Percentiles rank a stretch among this genome's conserved stretches.
phyloP scores from a whole-genome alignment of 108 stramenopile species.

The Stephanodiscus triporus region DNA sequence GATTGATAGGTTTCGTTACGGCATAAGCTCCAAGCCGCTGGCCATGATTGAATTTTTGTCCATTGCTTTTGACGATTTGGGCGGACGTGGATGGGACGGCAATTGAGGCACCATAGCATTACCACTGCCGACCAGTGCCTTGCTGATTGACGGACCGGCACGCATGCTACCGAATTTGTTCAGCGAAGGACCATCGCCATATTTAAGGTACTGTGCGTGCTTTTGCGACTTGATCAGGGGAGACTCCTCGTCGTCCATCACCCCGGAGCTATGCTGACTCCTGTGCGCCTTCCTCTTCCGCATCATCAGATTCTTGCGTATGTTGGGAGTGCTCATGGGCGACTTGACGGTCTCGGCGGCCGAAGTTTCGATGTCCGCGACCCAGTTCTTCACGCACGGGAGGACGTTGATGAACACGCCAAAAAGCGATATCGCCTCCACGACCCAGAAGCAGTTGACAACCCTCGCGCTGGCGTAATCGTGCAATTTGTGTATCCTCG shows the following conservation, averaged over 20 bases:
- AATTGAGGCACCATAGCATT: neutral
- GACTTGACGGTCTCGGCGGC: conserved; percentile 68
- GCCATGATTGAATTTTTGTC: neutral
- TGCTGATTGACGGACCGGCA: conserved; percentile 54
- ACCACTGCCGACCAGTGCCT: neutral
- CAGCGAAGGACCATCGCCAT: conserved; percentile 62
- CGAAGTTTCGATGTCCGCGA: conserved; percentile 64
- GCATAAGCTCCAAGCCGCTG: too few relatives aligned
- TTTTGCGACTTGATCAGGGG: conserved; percentile 56
- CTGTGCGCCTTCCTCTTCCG: conserved; percentile 14
- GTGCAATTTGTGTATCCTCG: conserved; percentile 61
- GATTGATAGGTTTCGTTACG: too few relatives aligned
- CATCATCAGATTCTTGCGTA: conserved; percentile 33
- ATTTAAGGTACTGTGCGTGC: conserved; percentile 69
- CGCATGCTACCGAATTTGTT: conserved; percentile 67
- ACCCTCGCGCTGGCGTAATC: conserved; percentile 75
- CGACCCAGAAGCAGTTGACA: conserved; percentile 72
- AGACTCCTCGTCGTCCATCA: conserved; percentile 49
- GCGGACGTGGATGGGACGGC: neutral
- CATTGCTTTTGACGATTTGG: neutral
- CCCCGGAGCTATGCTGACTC: conserved; percentile 26
- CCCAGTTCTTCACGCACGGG: conserved; percentile 63
- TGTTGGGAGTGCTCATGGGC: conserved; percentile 50
- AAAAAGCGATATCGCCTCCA: conserved; percentile 61
- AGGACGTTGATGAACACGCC: conserved; percentile 72